Conservation (phyloP, 768 basidiomycete species). For the Rossbeevera mucosa region DNA sequence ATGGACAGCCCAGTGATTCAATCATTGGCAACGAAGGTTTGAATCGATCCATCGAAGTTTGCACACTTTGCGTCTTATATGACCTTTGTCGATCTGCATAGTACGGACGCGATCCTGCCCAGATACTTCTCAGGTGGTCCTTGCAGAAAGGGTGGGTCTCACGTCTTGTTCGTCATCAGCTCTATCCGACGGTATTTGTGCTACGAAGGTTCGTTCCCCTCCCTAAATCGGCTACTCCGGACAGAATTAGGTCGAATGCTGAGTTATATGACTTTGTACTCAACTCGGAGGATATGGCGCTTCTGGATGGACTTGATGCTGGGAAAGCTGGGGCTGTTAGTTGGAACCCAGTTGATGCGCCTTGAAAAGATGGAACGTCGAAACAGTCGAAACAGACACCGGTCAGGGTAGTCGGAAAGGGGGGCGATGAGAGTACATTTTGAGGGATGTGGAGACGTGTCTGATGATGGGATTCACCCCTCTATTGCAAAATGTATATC, state of each 20-base stretch:
- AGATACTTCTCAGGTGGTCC: constrained; percentile 87
- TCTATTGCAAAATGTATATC: neutral
- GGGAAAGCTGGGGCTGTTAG: constrained; percentile 69
- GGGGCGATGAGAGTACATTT: neutral
- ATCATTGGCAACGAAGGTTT: constrained; percentile 57
- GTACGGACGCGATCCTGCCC: constrained; percentile 62
- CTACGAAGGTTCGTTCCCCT: constrained; percentile 66
- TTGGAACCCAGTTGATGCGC: constrained; percentile 77
- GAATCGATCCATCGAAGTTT: constrained; percentile 6
- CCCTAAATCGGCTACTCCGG: constrained; percentile 71
- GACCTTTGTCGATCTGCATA: constrained; percentile 21
- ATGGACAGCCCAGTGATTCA: constrained; percentile 52
- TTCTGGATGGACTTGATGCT: constrained; percentile 64
- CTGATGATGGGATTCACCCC: neutral
- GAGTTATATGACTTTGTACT: constrained; percentile 76
- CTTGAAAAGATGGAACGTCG: constrained; percentile 15
- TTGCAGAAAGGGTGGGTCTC: constrained; percentile 68
- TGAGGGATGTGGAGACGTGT: too few species aligned
- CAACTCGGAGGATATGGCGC: constrained; percentile 54
- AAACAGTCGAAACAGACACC: constrained; percentile 12
- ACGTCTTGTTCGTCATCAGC: neutral
- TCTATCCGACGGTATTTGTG: neutral
- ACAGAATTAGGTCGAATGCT: constrained; percentile 69
- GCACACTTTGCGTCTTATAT: constrained; percentile 4
- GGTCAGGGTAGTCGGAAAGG: neutral